Evolutionary conservation across 2,329 filamentous ascomycete species (phyloP), one percentile per base, ranked within the genome.

Genomic region (Neofusicoccum ribis): DNA sequence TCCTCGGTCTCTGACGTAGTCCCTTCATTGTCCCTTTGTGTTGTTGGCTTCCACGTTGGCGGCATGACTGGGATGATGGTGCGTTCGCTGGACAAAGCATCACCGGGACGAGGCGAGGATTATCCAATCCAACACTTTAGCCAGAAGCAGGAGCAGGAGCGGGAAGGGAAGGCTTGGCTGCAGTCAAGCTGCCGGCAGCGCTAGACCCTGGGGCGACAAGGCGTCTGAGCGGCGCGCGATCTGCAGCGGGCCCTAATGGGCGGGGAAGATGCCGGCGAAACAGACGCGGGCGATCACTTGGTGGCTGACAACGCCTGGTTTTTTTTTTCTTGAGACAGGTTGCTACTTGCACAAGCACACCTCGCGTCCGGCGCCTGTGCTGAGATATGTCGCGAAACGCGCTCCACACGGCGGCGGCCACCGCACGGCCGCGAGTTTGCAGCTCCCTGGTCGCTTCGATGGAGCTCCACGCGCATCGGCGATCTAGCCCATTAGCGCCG

Each of bases 381-480:
- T 37, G 56, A 17, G 15, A 36, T 23, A 15, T 23, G 43, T 43
- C 27, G 23, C 56, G 41, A 44, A 37, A 20, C n/a, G n/a, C 27
- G 27, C 23, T 60, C 56, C 43, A 46, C 34, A 54, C 43, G 15
- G 41, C 41, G 15, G 41, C 41, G 15, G 41, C 12, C 11, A 14
- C 43, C 31, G 56, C 56, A 60, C 56, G 43, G 56, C 17, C 43
- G 56, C 34, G 31, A 20, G 27, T 47, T 27, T 5, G 43, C 41
- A 15, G n/a, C 23, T 47, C n/a, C 41, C 41, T 47, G 43, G n/a
- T 9, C 27, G n/a, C 43, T 47, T 60, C 56, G 41, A 47, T 60
- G 43, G 41, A 36, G 56, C 56, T 60, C 56, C 56, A 60, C 43
- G 56, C 41, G n/a, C 56, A 60, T 60, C 56, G 56, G 9, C 56